Base-by-base conservation (phyloP, 495 filamentous ascomycete genomes). In the Penicillium desertorum region DNA sequence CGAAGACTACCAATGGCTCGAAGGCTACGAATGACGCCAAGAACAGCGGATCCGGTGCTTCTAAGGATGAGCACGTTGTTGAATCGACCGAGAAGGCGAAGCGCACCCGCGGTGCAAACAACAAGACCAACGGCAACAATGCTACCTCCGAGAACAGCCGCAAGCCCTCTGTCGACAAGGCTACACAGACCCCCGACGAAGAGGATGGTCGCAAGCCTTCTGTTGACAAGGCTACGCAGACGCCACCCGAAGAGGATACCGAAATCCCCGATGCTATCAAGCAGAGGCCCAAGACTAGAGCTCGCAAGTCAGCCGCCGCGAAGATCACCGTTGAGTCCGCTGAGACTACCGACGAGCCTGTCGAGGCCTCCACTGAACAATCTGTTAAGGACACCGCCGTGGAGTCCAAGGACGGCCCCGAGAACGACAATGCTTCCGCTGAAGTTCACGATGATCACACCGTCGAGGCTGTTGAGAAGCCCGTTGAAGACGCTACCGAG, bases 221-320 rank as follows among this genome's bases (percentile, higher is more conserved):
- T n/a, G n/a, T n/a, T 34, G 58, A 59, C 50, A 54, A 73, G 72
- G 17, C 69, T 68, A 20, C 63, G 46, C 61, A 74, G 16, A 61
- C 67, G 1, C 61, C 65, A 5, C 62, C 67, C 16, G 60, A 66
- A 22, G 68, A 74, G 14, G 14, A n/a, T 19, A 8, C 45, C 19
- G 45, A 47, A n/a, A 1, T 2, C 8, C 1, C n/a, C n/a, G 7
- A 46, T 8, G 16, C 23, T 25, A 14, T 4, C 14, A 36, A 54
- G 65, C 39, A 36, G 56, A 54, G 23, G 65, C 60, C 25, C 51
- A 67, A 16, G 67, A 65, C 34, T 5, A 3, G 45, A 39, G 27
- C 30, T 27, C 47, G 30, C 39, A 44, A 45, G 30, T 1, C 43
- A 8, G 37, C 50, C 30, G 22, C 48, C 12, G 22, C 4, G 11